Conservation (phyloP, 2,329 filamentous ascomycete species). For the Colletotrichum sp. region DNA sequence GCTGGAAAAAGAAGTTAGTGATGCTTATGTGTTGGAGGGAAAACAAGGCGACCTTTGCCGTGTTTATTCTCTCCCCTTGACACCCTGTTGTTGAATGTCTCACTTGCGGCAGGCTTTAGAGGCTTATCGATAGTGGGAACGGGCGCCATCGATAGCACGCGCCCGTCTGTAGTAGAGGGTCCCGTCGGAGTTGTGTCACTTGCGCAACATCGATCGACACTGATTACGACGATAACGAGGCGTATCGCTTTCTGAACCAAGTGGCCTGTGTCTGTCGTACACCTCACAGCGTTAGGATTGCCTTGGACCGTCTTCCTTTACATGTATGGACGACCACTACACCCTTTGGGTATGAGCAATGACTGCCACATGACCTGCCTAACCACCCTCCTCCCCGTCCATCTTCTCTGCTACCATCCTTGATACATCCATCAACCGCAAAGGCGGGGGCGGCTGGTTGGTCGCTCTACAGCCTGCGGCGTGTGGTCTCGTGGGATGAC, state of each 20-base stretch:
- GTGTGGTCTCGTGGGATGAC: not conserved
- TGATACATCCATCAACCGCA: not conserved
- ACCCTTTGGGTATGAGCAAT: not conserved
- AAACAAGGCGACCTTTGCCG: not conserved
- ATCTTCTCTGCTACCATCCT: not conserved
- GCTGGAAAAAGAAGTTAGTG: not conserved
- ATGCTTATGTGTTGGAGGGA: not conserved
- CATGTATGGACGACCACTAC: not conserved
- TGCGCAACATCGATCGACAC: not conserved
- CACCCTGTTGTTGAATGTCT: not conserved
- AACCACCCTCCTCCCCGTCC: not conserved
- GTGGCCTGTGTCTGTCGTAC: not conserved
- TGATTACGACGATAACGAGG: not conserved
- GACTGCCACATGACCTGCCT: conserved; percentile 6
- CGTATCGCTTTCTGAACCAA: not conserved
- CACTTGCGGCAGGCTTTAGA: not conserved
- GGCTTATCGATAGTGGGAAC: conserved; percentile 8
- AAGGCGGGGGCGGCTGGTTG: not conserved
- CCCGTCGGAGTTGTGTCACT: not conserved
- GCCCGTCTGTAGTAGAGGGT: not conserved
- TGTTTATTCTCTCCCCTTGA: not conserved
- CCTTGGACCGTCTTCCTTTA: not conserved
- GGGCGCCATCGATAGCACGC: not conserved
- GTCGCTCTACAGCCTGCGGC: not conserved
- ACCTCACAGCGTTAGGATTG: not conserved